Conservation (phyloP, 225 moss, liverwort and hornwort species). For the Pseudoscleropodium purum region DNA sequence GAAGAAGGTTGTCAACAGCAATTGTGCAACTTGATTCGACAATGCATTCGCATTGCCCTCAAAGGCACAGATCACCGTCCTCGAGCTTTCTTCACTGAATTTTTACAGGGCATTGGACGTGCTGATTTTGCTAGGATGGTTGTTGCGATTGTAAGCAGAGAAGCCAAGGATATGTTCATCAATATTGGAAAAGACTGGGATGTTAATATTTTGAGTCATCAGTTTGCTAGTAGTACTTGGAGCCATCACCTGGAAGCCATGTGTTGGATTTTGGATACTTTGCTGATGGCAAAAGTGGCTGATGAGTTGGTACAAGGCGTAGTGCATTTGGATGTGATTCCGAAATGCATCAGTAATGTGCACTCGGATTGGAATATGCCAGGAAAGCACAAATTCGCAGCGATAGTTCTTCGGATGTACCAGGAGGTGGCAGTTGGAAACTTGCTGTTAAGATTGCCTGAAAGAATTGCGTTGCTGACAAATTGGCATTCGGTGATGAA, state of each 20-base stretch:
- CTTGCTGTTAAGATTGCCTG: neutral
- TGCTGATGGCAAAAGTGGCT: neutral
- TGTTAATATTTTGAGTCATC: neutral
- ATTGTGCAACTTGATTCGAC: neutral
- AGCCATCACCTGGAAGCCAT: neutral
- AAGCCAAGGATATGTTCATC: constrained; percentile 5
- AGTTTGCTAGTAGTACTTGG: neutral
- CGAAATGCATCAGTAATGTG: neutral
- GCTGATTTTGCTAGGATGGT: neutral
- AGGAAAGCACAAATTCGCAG: neutral
- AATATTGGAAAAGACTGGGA: neutral
- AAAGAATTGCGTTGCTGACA: constrained; percentile 1
- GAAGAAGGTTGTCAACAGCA: neutral
- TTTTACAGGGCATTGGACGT: neutral
- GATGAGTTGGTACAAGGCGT: neutral
- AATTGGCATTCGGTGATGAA: constrained; percentile 1
- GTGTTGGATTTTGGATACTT: neutral
- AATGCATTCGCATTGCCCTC: neutral
- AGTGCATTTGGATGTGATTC: neutral
- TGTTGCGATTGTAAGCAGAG: neutral
- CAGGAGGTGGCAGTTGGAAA: neutral
- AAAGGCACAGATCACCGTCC: neutral
- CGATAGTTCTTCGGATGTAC: neutral
- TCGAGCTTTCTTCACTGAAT: neutral
- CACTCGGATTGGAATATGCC: constrained; percentile 1